phyloP scores from a whole-genome alignment of 176 grass and related monocot species.

The Triticum urartu region DNA sequence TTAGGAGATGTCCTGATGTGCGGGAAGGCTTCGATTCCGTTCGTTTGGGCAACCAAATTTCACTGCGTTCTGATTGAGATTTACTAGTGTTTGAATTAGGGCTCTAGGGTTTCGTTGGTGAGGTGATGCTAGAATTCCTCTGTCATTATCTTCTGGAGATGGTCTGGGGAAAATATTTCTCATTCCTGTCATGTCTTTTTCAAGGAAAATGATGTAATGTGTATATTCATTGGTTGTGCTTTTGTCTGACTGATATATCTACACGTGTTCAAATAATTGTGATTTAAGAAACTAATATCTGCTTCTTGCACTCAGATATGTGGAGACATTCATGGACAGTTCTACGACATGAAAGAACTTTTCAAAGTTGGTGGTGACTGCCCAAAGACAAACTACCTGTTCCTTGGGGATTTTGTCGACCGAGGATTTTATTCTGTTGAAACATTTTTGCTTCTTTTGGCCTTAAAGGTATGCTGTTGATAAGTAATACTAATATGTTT shows the following conservation, averaged over 20 bases:
- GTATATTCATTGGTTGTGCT: neutral
- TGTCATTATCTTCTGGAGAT: neutral
- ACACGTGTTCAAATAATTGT: conserved; percentile 10
- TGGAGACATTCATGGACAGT: conserved; percentile 98
- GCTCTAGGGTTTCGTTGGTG: neutral
- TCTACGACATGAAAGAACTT: conserved; percentile 99
- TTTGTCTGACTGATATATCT: conserved; percentile 3
- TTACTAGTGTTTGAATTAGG: neutral
- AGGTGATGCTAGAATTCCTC: neutral
- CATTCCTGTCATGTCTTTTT: neutral
- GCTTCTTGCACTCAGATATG: conserved; percentile 67
- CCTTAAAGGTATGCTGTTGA: conserved; percentile 69
- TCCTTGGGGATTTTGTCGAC: conserved; percentile 99
- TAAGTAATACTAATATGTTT: conserved; percentile 5
- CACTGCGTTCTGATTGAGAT: neutral
- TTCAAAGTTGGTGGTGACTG: conserved; percentile 99
- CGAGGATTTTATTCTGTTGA: conserved; percentile 99
- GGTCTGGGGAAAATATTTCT: neutral
- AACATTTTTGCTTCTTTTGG: conserved; percentile 96
- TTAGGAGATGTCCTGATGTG: neutral
- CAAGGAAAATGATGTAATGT: neutral
- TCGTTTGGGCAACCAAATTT: neutral
- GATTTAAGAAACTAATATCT: conserved; percentile 22
- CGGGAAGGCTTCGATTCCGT: neutral
- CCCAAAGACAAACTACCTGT: conserved; percentile 97